Base-by-base conservation (phyloP, 139 green algal species). In the Eudorina sp. region DNA sequence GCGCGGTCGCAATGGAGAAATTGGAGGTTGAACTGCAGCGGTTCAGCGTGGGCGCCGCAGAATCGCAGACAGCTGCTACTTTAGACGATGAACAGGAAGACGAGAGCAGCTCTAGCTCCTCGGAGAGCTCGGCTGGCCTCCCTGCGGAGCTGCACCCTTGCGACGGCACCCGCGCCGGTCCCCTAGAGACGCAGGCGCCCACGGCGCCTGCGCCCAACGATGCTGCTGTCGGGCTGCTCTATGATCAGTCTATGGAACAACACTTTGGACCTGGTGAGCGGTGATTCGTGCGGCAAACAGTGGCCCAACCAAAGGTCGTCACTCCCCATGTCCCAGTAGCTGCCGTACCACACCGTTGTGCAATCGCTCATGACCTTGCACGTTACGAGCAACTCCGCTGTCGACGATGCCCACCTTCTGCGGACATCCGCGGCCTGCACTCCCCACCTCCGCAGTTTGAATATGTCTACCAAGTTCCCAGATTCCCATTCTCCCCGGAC, bases 211-310 rank as follows among this genome's bases (percentile, higher is more conserved):
- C 48, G 21, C 21, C 38, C 2, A 66, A 58, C 38, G 90, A 93
- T 40, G 51, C 51, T 1, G 21, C 46, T 2, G 89, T 94, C 38
- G 91, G 91, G 27, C 43, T 94, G 29, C 80, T 93, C 40, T 93
- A 93, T 75, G 92, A 94, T 72, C 38, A 86, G 8, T 74, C 41
- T 16, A 94, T 94, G 92, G 88, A 93, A 77, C 68, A 60, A 6
- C 91, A 94, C 81, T 66, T 62, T 27, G 89, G 86, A 0, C 91
- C 91, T 68, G 70, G 84, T 90, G 36, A 27, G 14, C n/a, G n/a
- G n/a, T n/a, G n/a, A n/a, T n/a, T n/a, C n/a, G n/a, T n/a, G n/a
- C n/a, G n/a, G n/a, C n/a, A n/a, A n/a, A n/a, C n/a, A n/a, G n/a
- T n/a, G n/a, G n/a, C n/a, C n/a, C n/a, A n/a, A n/a, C n/a, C n/a